phyloP scores from a whole-genome alignment of 1,284 basidiomycete species.

The Moesziomyces sp. region DNA sequence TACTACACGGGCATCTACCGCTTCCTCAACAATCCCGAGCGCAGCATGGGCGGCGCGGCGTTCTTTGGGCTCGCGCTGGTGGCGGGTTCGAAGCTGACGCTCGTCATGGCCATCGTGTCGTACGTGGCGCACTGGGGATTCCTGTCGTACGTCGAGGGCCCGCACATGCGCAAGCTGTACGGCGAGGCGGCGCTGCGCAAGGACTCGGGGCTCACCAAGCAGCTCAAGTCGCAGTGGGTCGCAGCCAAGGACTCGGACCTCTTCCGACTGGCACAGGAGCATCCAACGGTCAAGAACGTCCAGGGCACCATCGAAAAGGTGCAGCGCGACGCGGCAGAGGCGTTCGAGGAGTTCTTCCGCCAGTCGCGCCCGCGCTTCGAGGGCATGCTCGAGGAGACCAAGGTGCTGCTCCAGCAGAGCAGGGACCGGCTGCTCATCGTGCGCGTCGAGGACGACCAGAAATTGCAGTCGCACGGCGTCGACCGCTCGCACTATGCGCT shows the following conservation, averaged over 20 bases:
- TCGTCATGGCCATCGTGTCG: conserved; percentile 83
- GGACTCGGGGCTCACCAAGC: conserved; percentile 95
- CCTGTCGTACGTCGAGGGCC: conserved; percentile 71
- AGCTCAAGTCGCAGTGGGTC: conserved; percentile 80
- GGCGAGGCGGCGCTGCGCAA: conserved; percentile 85
- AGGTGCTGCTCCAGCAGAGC: conserved; percentile 87
- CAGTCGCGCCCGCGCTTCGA: conserved; percentile 69
- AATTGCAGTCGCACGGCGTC: conserved; percentile 25
- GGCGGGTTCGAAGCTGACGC: conserved; percentile 86
- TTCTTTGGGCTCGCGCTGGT: conserved; percentile 93
- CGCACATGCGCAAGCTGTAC: conserved; percentile 96
- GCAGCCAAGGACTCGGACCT: conserved; percentile 78
- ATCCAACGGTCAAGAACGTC: conserved; percentile 80
- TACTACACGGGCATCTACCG: conserved; percentile 95
- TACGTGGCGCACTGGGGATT: conserved; percentile 73
- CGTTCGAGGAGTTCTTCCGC: conserved; percentile 89
- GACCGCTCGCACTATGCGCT: conserved; percentile 52
- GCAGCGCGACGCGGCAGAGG: conserved; percentile 88
- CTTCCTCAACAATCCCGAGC: conserved; percentile 93
- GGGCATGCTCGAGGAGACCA: conserved; percentile 82
- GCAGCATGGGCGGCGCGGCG: conserved; percentile 87
- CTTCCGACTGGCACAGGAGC: conserved; percentile 46
- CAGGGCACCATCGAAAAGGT: conserved; percentile 94
- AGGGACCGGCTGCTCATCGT: conserved; percentile 74
- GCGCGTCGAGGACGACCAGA: conserved; percentile 50